Base-by-base conservation (phyloP, 2,329 filamentous ascomycete species). In the Biscogniauxia sp. region DNA sequence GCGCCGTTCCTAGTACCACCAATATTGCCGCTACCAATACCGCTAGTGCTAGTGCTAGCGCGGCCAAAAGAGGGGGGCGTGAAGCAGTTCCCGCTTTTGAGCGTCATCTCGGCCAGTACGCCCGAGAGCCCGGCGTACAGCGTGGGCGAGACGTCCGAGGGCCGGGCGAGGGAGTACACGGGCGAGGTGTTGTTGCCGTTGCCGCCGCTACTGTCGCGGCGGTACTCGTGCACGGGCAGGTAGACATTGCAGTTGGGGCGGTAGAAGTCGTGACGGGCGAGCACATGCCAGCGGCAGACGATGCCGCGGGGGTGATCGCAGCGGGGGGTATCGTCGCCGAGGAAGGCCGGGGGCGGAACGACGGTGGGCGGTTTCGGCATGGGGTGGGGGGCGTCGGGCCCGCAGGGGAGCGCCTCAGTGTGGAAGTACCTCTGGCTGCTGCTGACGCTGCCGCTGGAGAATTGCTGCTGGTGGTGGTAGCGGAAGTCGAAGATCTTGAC, bases 401-500 rank as follows among this genome's bases (percentile, higher is more conserved):
- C 74, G 66, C 83, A 86, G 0, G 81, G 75, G 11, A 84, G 73
- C 4, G 76, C 79, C 3, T 77, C 73, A 2, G 80, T 80, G 71
- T 85, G 78, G 58, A 79, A 72, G 64, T 85, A 85, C 26, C 26
- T 8, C 28, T 32, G 28, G 28, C 28, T 13, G 11, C 28, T 32
- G 28, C 28, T 32, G 11, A 8, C 28, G 11, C 28, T 32, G 28
- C 28, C 11, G 28, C 28, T 32, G 11, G 28, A 13, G 28, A 32
- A 32, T 2, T 32, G 28, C 6, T 32, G 11, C 28, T 32, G 28
- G 6, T 32, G 28, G 28, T 32, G 28, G 28, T 9, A 81, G 11
- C 83, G 81, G 58, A 83, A 82, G 73, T 86, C 83, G 61, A 85
- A 85, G 32, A 84, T 70, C 56, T 82, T 80, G 58, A 86, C 62